Base-by-base conservation (phyloP, 108 stramenopile species). In the Conticribra weissflogii region DNA sequence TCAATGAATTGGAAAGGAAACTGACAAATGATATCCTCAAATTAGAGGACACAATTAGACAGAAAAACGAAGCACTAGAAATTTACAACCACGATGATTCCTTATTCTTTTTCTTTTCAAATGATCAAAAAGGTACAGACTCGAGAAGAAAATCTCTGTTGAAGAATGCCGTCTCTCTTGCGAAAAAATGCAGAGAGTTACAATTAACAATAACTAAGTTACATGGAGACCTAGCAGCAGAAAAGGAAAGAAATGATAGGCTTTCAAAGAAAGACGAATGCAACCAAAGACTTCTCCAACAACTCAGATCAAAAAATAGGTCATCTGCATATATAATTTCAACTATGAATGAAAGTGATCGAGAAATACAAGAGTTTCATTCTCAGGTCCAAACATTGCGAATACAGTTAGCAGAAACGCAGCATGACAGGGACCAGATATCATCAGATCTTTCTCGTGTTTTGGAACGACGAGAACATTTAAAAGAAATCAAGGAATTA, bases 261-360 rank as follows among this genome's bases (percentile, higher is more conserved):
- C 65, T 73, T n/a, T 21, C 31, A 3, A 67, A 41, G 29, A 58
- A 66, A 52, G 28, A 36, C n/a, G 58, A 66, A 23, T 23, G 65
- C 29, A 65, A 58, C 30, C 66, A 73, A 59, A 36, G 49, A 21
- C 49, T 73, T 23, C 56, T 66, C 51, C 22, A 72, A 15, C 66
- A 78, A 27, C 52, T 78, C 24, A 48, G 53, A 16, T 32, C 27
- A n/a, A 32, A 68, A 44, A 78, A 78, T 25, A 66, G 44, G 1
- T 57, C 77, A 18, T 72, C 77, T 4, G 65, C 64, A 25, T 78
- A 72, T 66, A 73, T 78, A 17, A 27, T 78, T 33, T 68, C 72
- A 31, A 55, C 72, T 2, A 34, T 73, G 16, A 66, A 72, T 31
- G 49, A 64, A 45, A 48, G 71, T 41, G 77, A 78, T 44, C 19